Evolutionary conservation across 1,284 basidiomycete genomes (phyloP).

Genomic region (Malassezia cuniculi): DNA sequence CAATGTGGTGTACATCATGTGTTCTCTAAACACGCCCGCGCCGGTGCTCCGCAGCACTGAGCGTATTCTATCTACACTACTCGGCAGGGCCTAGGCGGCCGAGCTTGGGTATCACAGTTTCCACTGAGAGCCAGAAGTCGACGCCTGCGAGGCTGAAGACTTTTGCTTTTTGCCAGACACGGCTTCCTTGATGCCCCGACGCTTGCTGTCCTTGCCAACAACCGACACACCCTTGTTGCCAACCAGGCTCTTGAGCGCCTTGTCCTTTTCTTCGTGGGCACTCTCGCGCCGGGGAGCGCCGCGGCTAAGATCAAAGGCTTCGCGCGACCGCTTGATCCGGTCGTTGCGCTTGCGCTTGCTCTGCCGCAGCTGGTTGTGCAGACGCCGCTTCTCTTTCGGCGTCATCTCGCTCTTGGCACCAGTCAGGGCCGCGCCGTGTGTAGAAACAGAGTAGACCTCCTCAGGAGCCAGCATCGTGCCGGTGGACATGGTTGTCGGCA

Average conservation of each 20-base stretch:
- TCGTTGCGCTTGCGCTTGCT: constrained; percentile 60
- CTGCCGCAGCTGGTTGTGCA: constrained; percentile 49
- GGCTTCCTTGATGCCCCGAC: constrained; percentile 2
- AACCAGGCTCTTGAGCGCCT: constrained; percentile 37
- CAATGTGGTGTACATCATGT: constrained; percentile 87
- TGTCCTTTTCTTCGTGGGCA: constrained; percentile 34
- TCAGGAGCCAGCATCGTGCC: constrained; percentile 81
- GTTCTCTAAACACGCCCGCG: constrained; percentile 61
- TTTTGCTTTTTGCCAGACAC: constrained; percentile 2
- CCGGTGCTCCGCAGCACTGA: constrained; percentile 21
- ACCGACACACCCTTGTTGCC: constrained; percentile 37
- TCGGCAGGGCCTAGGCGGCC: no score
- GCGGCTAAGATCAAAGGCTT: constrained; percentile 57
- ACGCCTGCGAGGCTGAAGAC: neutral
- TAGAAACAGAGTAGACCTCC: constrained; percentile 56
- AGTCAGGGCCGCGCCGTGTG: constrained; percentile 24
- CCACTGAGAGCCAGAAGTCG: constrained; percentile 4
- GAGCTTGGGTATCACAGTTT: constrained; percentile 16
- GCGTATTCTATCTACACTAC: no score
- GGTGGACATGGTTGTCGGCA: constrained; percentile 66
- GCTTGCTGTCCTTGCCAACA: constrained; percentile 20
- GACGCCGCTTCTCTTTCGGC: constrained; percentile 62
- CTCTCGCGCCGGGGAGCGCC: constrained; percentile 20
- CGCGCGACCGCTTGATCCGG: constrained; percentile 52
- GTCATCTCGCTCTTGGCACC: constrained; percentile 62